Evolutionary conservation across 1,284 basidiomycete species (phyloP).

Genomic region (Schizophyllum amplum): DNA sequence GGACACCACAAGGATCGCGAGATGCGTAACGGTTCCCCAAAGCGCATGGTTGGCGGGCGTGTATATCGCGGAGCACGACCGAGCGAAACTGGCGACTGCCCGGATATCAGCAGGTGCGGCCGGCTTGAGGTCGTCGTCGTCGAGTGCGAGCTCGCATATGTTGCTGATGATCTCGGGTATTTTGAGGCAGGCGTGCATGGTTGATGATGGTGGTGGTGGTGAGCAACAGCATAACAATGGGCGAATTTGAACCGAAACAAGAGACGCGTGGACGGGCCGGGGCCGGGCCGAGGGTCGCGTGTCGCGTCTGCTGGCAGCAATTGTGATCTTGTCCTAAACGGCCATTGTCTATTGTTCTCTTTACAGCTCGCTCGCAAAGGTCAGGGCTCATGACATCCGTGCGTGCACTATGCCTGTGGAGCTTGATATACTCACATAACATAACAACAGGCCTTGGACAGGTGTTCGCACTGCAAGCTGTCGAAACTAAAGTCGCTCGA

Average conservation of each 20-base stretch:
- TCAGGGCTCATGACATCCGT: background rate
- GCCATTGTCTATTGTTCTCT: background rate
- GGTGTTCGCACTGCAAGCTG: background rate
- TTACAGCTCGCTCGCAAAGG: background rate
- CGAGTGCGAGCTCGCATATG: background rate
- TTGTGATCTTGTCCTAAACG: background rate
- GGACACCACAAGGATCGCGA: background rate
- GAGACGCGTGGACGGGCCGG: background rate
- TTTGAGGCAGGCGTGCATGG: background rate
- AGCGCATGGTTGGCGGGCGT: background rate
- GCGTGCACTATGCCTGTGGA: background rate
- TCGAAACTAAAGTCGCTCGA: background rate
- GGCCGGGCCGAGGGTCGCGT: too few relatives aligned
- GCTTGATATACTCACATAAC: background rate
- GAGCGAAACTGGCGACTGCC: background rate
- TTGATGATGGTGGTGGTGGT: background rate
- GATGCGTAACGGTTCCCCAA: background rate
- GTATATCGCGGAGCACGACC: background rate
- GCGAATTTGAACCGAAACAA: background rate
- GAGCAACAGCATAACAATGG: background rate
- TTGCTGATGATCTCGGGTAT: background rate
- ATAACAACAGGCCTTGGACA: background rate
- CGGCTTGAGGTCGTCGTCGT: background rate
- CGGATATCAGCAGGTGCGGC: background rate
- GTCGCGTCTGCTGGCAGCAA: too few relatives aligned